Percentiles rank a stretch among this genome's conserved stretches.
Conservation (phyloP, 352 stramenopile genomes). For the Phytopythium montanum region DNA sequence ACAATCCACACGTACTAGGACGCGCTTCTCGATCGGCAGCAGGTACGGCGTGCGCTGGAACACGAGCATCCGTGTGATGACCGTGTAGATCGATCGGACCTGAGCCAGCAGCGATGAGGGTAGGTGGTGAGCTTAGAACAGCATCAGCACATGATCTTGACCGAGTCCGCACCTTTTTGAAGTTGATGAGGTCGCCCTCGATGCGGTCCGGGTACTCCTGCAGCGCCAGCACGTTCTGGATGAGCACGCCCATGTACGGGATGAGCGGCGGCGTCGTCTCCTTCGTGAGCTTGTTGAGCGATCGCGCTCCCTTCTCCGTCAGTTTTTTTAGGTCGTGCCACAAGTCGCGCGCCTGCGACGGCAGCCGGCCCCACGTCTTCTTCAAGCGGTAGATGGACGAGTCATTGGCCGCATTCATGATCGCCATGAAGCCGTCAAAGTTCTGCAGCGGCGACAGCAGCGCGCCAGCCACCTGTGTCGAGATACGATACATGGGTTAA, state of each 20-base stretch:
- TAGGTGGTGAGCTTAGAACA: background rate
- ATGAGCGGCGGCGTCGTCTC: constrained; percentile 66
- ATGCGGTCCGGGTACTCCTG: constrained; percentile 81
- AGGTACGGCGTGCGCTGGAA: constrained; percentile 82
- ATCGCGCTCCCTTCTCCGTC: constrained; percentile 77
- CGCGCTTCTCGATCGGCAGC: constrained; percentile 68
- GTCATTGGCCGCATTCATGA: constrained; percentile 89
- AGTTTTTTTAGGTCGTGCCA: constrained; percentile 84
- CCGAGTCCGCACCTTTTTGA: constrained; percentile 63
- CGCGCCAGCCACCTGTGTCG: constrained; percentile 55
- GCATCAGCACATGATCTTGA: background rate
- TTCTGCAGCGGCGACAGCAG: constrained; percentile 80
- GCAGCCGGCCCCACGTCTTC: constrained; percentile 79
- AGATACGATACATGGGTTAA: background rate
- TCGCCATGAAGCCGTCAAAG: constrained; percentile 86
- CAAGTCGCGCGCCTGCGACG: constrained; percentile 60
- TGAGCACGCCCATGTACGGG: constrained; percentile 82
- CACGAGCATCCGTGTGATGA: constrained; percentile 54
- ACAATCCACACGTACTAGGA: constrained; percentile 49
- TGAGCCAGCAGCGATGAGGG: constrained; percentile 8
- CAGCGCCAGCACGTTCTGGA: constrained; percentile 81
- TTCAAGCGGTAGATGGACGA: constrained; percentile 85
- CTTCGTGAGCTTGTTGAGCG: constrained; percentile 78
- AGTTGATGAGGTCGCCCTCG: constrained; percentile 80
- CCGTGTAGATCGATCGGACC: constrained; percentile 63